Conservation (phyloP, 2,329 filamentous ascomycete species). For the Exophiala alcalophila region DNA sequence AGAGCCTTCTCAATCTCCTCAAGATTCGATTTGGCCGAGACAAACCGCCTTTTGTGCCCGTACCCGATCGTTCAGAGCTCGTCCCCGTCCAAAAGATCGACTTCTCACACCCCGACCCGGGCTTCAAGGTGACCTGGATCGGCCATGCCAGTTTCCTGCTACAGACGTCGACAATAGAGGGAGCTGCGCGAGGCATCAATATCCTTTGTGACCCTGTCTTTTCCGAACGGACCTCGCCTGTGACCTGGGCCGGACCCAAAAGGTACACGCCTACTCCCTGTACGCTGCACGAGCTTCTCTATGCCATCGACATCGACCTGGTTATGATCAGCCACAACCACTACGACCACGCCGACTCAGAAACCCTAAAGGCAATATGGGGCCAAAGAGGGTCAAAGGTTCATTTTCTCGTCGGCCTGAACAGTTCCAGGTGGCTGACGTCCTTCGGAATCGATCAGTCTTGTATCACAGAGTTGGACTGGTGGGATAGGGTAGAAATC, state of each 20-base stretch:
- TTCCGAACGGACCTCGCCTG: conserved; percentile 48
- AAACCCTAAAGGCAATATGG: conserved; percentile 43
- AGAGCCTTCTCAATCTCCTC: conserved; percentile 35
- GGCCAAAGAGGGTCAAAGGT: conserved; percentile 44
- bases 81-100: conserved; percentile 38
- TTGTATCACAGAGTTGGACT: conserved; percentile 49
- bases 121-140: conserved; percentile 50
- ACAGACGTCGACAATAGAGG: conserved; percentile 37
- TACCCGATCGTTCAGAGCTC: conserved; percentile 43
- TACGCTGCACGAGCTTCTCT: conserved; percentile 48
- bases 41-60: conserved; percentile 40
- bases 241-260: conserved; percentile 48
- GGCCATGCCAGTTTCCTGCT: conserved; percentile 52
- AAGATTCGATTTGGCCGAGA: conserved; percentile 31
- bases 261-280: conserved; percentile 54
- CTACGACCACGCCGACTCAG: conserved; percentile 54
- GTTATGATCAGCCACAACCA: conserved; percentile 56
- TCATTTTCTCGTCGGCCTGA: conserved; percentile 45
- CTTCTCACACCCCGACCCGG: conserved; percentile 19
- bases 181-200: conserved; percentile 39
- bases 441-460: conserved; percentile 36
- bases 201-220: conserved; percentile 56
- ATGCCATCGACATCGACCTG: conserved; percentile 43
- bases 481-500: conserved; percentile 47
- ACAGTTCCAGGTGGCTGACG: conserved; percentile 30